Percentiles rank a stretch among this genome's conserved stretches.
These are phyloP conservation scores for Ganoderma leucocontextum DNA, from an alignment of 1,284 basidiomycete species.

Conservation along the genomic window DNA sequence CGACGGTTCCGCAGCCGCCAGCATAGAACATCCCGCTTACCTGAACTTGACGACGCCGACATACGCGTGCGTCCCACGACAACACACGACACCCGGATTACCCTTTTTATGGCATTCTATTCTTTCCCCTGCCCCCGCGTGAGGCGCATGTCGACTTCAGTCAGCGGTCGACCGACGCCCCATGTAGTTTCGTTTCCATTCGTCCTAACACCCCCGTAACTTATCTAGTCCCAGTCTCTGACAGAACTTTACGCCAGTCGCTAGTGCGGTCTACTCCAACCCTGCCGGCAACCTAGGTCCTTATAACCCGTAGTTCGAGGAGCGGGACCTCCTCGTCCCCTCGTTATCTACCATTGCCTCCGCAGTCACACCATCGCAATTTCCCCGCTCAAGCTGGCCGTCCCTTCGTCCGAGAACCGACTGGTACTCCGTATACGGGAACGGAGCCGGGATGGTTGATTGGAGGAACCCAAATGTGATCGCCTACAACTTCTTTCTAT, in stretches of 20 bases:
- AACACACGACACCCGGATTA: not conserved
- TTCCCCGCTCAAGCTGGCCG: not conserved
- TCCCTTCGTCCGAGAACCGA: no score
- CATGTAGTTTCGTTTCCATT: not conserved
- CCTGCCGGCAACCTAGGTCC: not conserved
- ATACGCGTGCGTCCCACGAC: conserved; percentile 1
- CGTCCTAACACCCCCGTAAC: not conserved
- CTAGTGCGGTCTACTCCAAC: not conserved
- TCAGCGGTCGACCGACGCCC: not conserved
- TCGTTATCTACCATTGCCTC: not conserved
- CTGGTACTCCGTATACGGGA: no score
- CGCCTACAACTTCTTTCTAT: conserved; percentile 21
- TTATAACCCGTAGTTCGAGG: not conserved
- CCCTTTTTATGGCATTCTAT: not conserved
- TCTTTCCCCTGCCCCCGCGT: no score
- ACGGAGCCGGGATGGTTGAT: conserved; percentile 10
- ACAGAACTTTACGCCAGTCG: not conserved
- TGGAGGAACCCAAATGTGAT: conserved; percentile 24
- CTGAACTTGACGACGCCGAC: not conserved
- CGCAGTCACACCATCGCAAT: conserved; percentile 1
- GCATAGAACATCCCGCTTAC: not conserved
- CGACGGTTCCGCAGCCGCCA: not conserved
- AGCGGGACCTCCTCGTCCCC: not conserved
- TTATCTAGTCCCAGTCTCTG: not conserved
- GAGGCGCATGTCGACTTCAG: not conserved